Evolutionary conservation across 371 early-diverging fungal genomes (phyloP).

Genomic region (Phascolomyces articulosus): DNA sequence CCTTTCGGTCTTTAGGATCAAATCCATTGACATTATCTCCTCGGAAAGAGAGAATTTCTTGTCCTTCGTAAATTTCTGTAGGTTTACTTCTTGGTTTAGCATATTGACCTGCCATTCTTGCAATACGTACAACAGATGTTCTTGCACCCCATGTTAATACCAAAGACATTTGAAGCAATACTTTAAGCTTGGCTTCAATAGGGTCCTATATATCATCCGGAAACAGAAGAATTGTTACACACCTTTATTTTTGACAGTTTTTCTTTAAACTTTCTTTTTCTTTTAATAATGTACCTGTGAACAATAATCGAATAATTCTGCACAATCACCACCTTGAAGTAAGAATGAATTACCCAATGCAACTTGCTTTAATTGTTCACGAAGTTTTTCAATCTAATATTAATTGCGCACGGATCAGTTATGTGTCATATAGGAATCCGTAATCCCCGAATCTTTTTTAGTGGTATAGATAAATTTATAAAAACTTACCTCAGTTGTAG

Average conservation of each 20-base stretch:
- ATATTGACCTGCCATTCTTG: conserved; percentile 97
- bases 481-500: conserved; percentile 80
- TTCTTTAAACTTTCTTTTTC: conserved; percentile 10
- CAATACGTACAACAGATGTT: conserved; percentile 92
- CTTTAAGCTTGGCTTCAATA: conserved; percentile 93
- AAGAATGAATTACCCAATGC: conserved; percentile 92
- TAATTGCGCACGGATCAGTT: neutral
- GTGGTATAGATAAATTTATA: neutral
- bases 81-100: conserved; percentile 96
- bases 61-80: conserved; percentile 86
- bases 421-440: no score
- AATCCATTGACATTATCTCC: conserved; percentile 98
- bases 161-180: conserved; percentile 95
- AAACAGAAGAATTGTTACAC: no score
- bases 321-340: conserved; percentile 98
- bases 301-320: conserved; percentile 97
- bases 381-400: conserved; percentile 78
- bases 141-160: conserved; percentile 94
- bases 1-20: conserved; percentile 82
- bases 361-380: conserved; percentile 83
- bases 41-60: conserved; percentile 64
- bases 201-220: conserved; percentile 57
- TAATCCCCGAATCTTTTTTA: no score
- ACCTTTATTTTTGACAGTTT: neutral
- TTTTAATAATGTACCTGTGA: conserved; percentile 58